These are phyloP conservation scores for Fusarium pseudoanthophilum DNA, from an alignment of 2,329 filamentous ascomycete species.

Conservation along the genomic window DNA sequence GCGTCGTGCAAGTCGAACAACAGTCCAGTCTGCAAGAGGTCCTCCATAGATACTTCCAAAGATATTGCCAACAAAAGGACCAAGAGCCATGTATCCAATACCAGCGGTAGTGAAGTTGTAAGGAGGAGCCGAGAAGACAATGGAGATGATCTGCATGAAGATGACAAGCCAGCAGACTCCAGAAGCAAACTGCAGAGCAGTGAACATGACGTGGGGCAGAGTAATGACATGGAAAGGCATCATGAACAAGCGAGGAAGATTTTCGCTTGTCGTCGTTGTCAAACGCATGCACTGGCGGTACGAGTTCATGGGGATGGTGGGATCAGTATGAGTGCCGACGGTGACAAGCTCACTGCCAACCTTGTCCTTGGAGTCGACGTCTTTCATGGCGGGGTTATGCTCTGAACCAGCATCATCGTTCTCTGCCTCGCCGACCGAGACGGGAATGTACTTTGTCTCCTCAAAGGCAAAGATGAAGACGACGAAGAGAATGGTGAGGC, in stretches of 20 bases:
- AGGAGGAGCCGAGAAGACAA: slow-evolving; percentile 50
- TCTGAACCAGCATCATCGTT: not conserved
- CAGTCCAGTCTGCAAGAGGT: slow-evolving; percentile 51
- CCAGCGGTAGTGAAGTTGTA: slow-evolving; percentile 45
- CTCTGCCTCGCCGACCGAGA: slow-evolving; percentile 7
- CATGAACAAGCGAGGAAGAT: slow-evolving; percentile 28
- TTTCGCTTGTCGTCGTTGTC: slow-evolving; percentile 32
- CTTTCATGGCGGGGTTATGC: not conserved
- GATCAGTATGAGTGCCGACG: not conserved
- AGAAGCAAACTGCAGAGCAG: slow-evolving; percentile 52
- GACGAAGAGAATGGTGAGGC: slow-evolving; percentile 37
- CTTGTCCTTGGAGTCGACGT: slow-evolving; percentile 1
- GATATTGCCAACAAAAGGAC: slow-evolving; percentile 52
- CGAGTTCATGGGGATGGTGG: slow-evolving; percentile 26
- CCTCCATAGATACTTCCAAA: slow-evolving; percentile 55
- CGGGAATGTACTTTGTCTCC: slow-evolving; percentile 47
- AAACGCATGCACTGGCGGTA: slow-evolving; percentile 36
- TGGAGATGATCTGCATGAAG: slow-evolving; percentile 46
- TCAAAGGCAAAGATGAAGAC: slow-evolving; percentile 42
- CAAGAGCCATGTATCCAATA: slow-evolving; percentile 46
- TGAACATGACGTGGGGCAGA: slow-evolving; percentile 55
- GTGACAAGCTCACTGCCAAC: not conserved
- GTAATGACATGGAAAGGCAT: slow-evolving; percentile 35
- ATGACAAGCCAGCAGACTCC: slow-evolving; percentile 40
- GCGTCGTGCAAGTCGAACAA: slow-evolving; percentile 50